Base-by-base conservation (phyloP, 768 basidiomycete species). In the Infundibulicybe gibba region DNA sequence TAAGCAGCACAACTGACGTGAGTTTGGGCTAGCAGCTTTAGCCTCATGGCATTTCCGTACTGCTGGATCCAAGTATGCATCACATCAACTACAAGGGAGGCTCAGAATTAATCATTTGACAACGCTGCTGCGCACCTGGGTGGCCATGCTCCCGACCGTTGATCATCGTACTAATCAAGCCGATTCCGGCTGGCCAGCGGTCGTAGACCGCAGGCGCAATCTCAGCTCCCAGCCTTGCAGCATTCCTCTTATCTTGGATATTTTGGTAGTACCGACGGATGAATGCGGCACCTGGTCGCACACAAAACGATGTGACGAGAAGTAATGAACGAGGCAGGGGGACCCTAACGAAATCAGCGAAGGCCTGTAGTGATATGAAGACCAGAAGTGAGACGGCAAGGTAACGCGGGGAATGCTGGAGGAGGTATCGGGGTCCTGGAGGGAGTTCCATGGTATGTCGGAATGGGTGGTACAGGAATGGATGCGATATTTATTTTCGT, bases 11-110 rank as follows among this genome's bases (percentile, higher is more conserved):
- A 11, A 55, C 67, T 11, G 40, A 65, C 74, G 58, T 62, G 57
- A 41, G 69, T 58, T 41, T 72, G 66, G 47, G 65, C 72, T 31
- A 77, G 56, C 5, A 70, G 49, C 11, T 57, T 55, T 9, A 68
- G 30, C 33, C 61, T 67, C 45, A 68, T 52, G 3, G 62, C 62
- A 30, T 62, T 54, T 1, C 72, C 72, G 25, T 62, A 56, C 14
- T 49, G 38, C 40, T 56, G 51, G 5, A 54, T 51, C 16, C 52
- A 54, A 30, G 60, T 48, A 11, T 53, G 51, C 20, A 67, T 14
- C 3, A 52, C 45, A 32, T 68, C 61, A 5, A 63, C 71, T 72
- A 21, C 2, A 38, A 40, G 11, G 40, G 6, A 41, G 38, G 5
- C 9, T 32, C 34, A 14, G 35, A 38, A 19, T n/a, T 25, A 25